Evolutionary conservation across 2,329 filamentous ascomycete species (phyloP).

Genomic region (Cordyceps cateniannulata): DNA sequence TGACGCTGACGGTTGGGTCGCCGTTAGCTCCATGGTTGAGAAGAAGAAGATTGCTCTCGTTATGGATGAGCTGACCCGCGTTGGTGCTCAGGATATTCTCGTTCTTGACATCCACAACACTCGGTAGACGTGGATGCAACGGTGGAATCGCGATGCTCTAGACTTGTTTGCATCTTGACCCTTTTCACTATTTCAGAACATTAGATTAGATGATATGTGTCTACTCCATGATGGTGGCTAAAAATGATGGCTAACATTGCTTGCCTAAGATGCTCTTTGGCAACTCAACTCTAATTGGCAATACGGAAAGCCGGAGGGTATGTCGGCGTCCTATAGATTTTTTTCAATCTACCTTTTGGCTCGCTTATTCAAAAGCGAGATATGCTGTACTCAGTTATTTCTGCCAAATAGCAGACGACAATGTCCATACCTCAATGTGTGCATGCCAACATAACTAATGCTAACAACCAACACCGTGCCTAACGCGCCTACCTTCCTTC

Average conservation of each 20-base stretch:
- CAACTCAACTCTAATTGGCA: neutral
- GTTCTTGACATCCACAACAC: slow-evolving; percentile 83
- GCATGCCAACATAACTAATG: no score
- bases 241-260: no score
- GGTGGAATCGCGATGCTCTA: neutral
- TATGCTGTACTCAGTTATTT: neutral
- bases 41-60: slow-evolving; percentile 76
- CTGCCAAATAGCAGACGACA: neutral
- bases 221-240: no score
- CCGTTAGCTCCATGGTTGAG: slow-evolving; percentile 90
- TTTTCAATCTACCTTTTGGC: neutral
- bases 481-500: no score
- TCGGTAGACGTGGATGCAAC: slow-evolving; percentile 28
- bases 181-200: no score
- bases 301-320: neutral
- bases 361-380: no score
- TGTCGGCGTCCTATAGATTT: neutral
- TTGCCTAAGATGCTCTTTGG: neutral
- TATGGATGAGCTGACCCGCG: slow-evolving; percentile 75
- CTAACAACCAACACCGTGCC: no score
- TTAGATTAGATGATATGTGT: no score
- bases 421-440: no score
- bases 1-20: slow-evolving; percentile 86
- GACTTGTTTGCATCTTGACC: neutral
- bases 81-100: slow-evolving; percentile 79